Conservation (phyloP, 2,329 filamentous ascomycete genomes). For the Calycina marina region DNA sequence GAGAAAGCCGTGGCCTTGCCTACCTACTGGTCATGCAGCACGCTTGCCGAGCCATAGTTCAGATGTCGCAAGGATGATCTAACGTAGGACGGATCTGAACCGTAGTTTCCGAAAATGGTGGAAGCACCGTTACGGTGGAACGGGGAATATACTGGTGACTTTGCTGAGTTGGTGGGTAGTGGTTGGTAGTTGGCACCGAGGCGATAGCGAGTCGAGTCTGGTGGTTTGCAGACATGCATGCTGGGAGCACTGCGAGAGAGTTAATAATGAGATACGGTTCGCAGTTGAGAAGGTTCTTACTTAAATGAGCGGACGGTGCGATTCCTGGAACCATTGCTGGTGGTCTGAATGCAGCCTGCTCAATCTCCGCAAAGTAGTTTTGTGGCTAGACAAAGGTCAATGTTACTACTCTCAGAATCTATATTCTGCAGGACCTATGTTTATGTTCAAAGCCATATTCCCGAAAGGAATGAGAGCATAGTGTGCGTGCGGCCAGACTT, state of each 20-base stretch:
- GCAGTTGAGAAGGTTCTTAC: constrained; percentile 13
- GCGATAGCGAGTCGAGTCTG: constrained; percentile 40
- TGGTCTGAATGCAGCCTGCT: constrained; percentile 53
- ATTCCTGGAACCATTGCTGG: constrained; percentile 49
- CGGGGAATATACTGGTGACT: constrained; percentile 16
- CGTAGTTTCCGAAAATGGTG: constrained; percentile 29
- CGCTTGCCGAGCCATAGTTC: constrained; percentile 13
- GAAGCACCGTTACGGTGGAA: constrained; percentile 27
- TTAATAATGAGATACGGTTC: not conserved
- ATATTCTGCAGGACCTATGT: constrained; percentile 23
- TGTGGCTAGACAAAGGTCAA: constrained; percentile 28
- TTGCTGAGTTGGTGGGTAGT: constrained; percentile 7
- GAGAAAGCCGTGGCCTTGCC: constrained; percentile 31
- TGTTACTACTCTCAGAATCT: too few species aligned
- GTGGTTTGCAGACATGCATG: constrained; percentile 39
- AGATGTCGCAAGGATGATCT: constrained; percentile 4
- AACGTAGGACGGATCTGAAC: constrained; percentile 29
- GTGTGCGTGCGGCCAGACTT: constrained; percentile 36
- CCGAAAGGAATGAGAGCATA: constrained; percentile 35
- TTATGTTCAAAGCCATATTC: constrained; percentile 34
- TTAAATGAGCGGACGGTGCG: constrained; percentile 44
- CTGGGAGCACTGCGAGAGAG: constrained; percentile 29
- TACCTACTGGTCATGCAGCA: constrained; percentile 33
- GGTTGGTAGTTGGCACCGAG: constrained; percentile 44
- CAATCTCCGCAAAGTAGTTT: constrained; percentile 58